Conservation (phyloP, 345 rosid species). For the Gynandropsis gynandra region DNA sequence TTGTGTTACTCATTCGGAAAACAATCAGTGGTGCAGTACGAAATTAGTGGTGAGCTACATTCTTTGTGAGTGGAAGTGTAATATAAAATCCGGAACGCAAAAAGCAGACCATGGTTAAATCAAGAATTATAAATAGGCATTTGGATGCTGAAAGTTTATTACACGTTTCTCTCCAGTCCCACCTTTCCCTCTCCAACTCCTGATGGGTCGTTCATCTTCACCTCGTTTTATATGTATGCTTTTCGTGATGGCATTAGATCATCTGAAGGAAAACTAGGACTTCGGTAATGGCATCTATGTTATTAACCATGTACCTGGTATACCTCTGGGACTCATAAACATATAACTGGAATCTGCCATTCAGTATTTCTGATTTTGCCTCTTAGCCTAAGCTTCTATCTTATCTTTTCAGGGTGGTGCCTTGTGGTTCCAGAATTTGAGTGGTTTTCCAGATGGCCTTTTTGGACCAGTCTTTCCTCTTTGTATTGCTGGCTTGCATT, state of each 20-base stretch:
- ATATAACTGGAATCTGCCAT: conserved; percentile 5
- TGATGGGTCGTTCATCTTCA: not conserved
- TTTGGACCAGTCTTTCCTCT: conserved; percentile 67
- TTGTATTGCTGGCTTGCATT: conserved; percentile 66
- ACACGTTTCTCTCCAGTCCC: no score
- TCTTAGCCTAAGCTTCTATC: conserved; percentile 14
- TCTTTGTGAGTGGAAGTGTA: no score
- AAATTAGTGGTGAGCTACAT: no score
- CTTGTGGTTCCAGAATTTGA: conserved; percentile 86
- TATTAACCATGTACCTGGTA: not conserved
- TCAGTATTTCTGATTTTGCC: conserved; percentile 4
- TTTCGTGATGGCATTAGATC: not conserved
- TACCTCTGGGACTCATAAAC: not conserved
- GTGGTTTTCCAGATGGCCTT: conserved; percentile 50
- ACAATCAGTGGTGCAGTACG: no score
- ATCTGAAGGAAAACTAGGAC: not conserved
- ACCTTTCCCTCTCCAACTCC: no score
- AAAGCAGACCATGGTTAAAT: no score
- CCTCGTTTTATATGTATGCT: not conserved
- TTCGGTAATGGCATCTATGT: not conserved
- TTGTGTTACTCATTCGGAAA: no score
- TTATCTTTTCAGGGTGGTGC: conserved; percentile 66
- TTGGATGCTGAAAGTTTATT: no score
- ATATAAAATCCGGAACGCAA: no score
- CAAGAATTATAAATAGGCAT: no score